These are phyloP conservation scores for Aspergillus homomorphus DNA, from an alignment of 495 filamentous ascomycete genomes.

Conservation along the genomic window DNA sequence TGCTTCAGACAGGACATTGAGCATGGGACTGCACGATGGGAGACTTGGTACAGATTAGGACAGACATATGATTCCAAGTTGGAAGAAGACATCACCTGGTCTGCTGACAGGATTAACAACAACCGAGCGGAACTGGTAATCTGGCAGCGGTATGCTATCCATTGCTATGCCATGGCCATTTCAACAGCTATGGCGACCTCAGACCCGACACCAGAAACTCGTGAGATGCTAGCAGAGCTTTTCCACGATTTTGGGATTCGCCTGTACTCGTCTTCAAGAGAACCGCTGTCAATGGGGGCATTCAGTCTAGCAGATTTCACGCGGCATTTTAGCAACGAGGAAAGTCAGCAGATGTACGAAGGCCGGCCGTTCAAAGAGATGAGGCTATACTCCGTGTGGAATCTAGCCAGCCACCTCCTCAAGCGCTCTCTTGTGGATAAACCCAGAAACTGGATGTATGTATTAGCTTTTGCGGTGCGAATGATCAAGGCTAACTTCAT, in stretches of 20 bases:
- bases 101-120: conserved; percentile 93
- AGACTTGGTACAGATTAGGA: conserved; percentile 91
- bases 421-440: conserved; percentile 67
- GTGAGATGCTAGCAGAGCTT: conserved; percentile 71
- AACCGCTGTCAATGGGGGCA: conserved; percentile 86
- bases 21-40: conserved; percentile 82
- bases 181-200: conserved; percentile 65
- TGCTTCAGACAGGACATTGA: conserved; percentile 86
- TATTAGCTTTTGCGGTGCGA: conserved; percentile 17
- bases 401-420: conserved; percentile 78
- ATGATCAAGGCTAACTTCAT: conserved; percentile 12
- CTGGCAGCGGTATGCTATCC: conserved; percentile 79
- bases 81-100: conserved; percentile 91
- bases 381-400: conserved; percentile 75
- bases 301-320: conserved; percentile 72
- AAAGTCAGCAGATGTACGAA: conserved; percentile 70
- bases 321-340: conserved; percentile 68
- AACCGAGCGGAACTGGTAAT: conserved; percentile 68
- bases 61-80: conserved; percentile 89
- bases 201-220: conserved; percentile 59
- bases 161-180: conserved; percentile 89
- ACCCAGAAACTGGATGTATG: conserved; percentile 81
- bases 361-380: conserved; percentile 69
- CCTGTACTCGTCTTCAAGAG: conserved; percentile 84
- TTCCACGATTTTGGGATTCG: conserved; percentile 88